These are phyloP conservation scores for Suillus weaverae DNA, from an alignment of 768 basidiomycete genomes.

Conservation along the genomic window DNA sequence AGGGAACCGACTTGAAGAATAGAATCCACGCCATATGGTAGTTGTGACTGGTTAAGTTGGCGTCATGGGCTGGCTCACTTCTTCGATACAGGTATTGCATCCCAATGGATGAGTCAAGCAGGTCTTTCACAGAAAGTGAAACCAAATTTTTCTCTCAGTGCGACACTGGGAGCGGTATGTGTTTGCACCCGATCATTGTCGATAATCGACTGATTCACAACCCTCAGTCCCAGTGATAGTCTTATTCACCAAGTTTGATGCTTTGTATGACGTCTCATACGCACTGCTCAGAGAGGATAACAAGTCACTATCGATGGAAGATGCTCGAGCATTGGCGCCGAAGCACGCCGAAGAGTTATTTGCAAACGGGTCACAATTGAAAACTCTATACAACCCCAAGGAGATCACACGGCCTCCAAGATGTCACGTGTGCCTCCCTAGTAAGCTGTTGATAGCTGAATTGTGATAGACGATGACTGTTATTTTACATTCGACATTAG, in stretches of 20 bases:
- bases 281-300: slow-evolving; percentile 13
- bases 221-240: slow-evolving; percentile 38
- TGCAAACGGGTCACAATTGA: not conserved
- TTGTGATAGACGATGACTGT: not conserved
- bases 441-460: not conserved
- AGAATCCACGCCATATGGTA: slow-evolving; percentile 42
- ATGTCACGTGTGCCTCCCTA: not conserved
- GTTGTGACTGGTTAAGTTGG: not conserved
- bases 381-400: not conserved
- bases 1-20: not conserved
- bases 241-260: slow-evolving; percentile 41
- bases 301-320: slow-evolving; percentile 9
- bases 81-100: slow-evolving; percentile 40
- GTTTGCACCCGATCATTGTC: not conserved
- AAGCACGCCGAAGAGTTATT: slow-evolving; percentile 15
- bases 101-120: slow-evolving; percentile 21
- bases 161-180: slow-evolving; percentile 13
- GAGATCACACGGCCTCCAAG: not conserved
- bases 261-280: slow-evolving; percentile 23
- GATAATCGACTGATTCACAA: not conserved
- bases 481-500: slow-evolving; percentile 15
- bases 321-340: slow-evolving; percentile 16
- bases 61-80: not conserved
- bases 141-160: slow-evolving; percentile 16
- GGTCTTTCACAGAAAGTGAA: slow-evolving; percentile 32